A percentile compares a stretch with the other conserved stretches of the same genome.
These are phyloP conservation scores for Entophlyctis luteolus DNA, from an alignment of 192 early-diverging fungal species.

Conservation along the genomic window DNA sequence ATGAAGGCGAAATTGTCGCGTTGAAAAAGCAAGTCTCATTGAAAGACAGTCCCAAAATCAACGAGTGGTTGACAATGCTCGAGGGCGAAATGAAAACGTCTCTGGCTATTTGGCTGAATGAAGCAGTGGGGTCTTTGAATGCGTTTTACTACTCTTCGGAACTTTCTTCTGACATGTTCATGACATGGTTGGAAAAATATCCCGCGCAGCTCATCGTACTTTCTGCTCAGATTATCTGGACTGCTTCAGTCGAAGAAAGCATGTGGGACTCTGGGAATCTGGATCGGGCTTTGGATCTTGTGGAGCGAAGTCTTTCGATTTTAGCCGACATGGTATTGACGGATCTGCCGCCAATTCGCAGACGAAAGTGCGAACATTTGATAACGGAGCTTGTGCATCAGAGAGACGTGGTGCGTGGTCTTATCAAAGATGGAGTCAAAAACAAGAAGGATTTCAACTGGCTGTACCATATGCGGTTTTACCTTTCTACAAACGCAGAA, in stretches of 20 bases:
- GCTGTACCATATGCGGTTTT: slow-evolving; percentile 96
- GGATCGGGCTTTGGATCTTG: slow-evolving; percentile 50
- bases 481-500: slow-evolving; percentile 62
- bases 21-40: slow-evolving; percentile 78
- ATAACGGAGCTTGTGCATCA: slow-evolving; percentile 99
- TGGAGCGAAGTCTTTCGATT: slow-evolving; percentile 72
- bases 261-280: slow-evolving; percentile 51
- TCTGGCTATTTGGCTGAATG: slow-evolving; percentile 70
- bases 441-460: slow-evolving; percentile 74
- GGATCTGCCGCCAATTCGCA: slow-evolving; percentile 74
- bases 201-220: slow-evolving; percentile 94
- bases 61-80: slow-evolving; percentile 92
- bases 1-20: slow-evolving; percentile 84
- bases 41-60: slow-evolving; percentile 83
- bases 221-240: slow-evolving; percentile 87
- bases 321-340: slow-evolving; percentile 90
- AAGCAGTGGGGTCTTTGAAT: slow-evolving; percentile 67
- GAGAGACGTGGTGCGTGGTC: slow-evolving; percentile 80
- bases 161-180: slow-evolving; percentile 54
- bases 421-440: slow-evolving; percentile 39
- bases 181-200: slow-evolving; percentile 81
- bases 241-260: slow-evolving; percentile 76
- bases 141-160: slow-evolving; percentile 52
- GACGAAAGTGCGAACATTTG: slow-evolving; percentile 95
- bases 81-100: slow-evolving; percentile 93